These are phyloP conservation scores for Combretum micranthum DNA, from an alignment of 345 rosid species.

Conservation along the genomic window DNA sequence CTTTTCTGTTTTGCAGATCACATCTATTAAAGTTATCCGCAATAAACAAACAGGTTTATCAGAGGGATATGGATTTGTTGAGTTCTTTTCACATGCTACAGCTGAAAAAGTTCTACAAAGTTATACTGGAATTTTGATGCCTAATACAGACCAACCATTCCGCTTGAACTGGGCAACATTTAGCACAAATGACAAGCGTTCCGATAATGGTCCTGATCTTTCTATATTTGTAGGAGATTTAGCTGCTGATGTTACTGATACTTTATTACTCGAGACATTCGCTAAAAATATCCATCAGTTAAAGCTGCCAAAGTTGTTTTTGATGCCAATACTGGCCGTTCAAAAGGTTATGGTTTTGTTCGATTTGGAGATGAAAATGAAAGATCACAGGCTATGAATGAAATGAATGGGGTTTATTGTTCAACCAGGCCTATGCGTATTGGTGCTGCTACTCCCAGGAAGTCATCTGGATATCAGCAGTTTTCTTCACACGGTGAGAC, in stretches of 20 bases:
- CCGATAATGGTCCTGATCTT: constrained; percentile 82
- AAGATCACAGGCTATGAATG: constrained; percentile 75
- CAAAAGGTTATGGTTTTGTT: constrained; percentile 97
- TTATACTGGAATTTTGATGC: constrained; percentile 61
- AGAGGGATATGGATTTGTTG: constrained; percentile 95
- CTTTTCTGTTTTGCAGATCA: constrained; percentile 39
- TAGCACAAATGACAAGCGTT: constrained; percentile 77
- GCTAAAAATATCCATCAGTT: constrained; percentile 69
- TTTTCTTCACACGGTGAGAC: constrained; percentile 43
- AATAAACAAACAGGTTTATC: constrained; percentile 83
- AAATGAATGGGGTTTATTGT: constrained; percentile 90
- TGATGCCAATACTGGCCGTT: constrained; percentile 91
- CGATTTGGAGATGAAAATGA: constrained; percentile 91
- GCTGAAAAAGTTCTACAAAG: constrained; percentile 84
- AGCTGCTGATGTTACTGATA: constrained; percentile 88
- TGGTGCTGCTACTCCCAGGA: constrained; percentile 92
- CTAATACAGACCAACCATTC: constrained; percentile 75
- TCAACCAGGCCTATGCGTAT: constrained; percentile 94
- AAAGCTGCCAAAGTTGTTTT: constrained; percentile 88
- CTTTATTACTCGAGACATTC: constrained; percentile 66
- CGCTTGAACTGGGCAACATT: constrained; percentile 98
- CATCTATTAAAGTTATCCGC: constrained; percentile 84
- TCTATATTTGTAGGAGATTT: constrained; percentile 96
- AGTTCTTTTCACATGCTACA: constrained; percentile 67
- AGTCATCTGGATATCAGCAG: constrained; percentile 75